Percentiles rank a stretch among this genome's conserved stretches.
Conservation (phyloP, 306 rosid species). For the Trichosanthes cucumerina region DNA sequence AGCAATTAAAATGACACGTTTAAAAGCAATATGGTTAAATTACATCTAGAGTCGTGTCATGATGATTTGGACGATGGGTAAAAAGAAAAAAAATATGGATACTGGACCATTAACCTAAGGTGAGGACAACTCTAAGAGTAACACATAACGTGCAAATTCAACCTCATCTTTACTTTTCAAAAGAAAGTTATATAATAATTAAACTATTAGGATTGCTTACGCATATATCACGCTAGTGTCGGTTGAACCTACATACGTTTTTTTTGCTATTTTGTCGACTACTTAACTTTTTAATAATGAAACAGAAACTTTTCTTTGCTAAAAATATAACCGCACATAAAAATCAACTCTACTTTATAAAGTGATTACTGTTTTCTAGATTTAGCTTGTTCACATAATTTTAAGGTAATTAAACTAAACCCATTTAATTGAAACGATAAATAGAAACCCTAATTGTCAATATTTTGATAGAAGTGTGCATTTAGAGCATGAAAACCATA, state of each 20-base stretch:
- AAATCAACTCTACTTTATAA: not conserved
- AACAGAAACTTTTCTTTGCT: not conserved
- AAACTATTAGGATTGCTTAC: not conserved
- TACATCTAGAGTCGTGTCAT: not conserved
- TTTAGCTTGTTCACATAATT: not conserved
- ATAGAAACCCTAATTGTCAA: not conserved
- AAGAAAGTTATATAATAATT: not conserved
- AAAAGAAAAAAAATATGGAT: not conserved
- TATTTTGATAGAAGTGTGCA: not conserved
- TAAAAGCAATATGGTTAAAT: not conserved
- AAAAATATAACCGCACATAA: not conserved
- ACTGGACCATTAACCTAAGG: not conserved
- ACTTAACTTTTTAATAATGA: not conserved
- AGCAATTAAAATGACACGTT: not conserved
- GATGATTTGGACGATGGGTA: not conserved
- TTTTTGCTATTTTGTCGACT: not conserved
- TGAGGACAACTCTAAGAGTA: not conserved
- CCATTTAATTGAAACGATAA: not conserved
- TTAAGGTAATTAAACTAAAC: not conserved
- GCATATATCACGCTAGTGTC: not conserved
- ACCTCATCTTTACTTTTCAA: not conserved
- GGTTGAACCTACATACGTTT: not conserved
- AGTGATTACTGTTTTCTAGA: not conserved
- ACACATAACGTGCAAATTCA: not conserved
- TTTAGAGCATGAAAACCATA: constrained; percentile 1